A percentile compares a stretch with the other conserved stretches of the same genome.
Evolutionary conservation across 202 grass and related monocot species (phyloP).

Genomic region (Cymbopogon flexuosus): DNA sequence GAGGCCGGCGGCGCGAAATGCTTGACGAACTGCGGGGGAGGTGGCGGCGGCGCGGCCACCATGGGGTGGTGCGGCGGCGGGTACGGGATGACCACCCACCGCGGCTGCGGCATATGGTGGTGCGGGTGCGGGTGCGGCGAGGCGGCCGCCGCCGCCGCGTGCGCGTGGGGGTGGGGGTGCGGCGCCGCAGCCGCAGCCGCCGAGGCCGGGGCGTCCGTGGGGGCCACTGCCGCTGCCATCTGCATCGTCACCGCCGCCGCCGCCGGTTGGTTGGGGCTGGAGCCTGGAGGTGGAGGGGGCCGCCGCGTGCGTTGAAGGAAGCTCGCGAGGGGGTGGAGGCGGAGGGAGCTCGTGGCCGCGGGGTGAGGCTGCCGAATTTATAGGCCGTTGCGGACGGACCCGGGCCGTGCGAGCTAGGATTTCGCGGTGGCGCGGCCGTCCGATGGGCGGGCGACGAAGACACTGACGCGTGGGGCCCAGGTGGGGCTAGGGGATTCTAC

Average conservation of each 20-base stretch:
- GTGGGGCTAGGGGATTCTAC: slow-evolving; percentile 10
- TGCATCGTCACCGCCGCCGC: slow-evolving; percentile 44
- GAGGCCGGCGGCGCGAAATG: slow-evolving; percentile 40
- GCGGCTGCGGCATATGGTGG: slow-evolving; percentile 51
- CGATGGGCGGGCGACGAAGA: not conserved
- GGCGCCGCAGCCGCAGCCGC: slow-evolving; percentile 22
- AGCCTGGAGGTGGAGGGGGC: not conserved
- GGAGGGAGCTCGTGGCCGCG: slow-evolving; percentile 4
- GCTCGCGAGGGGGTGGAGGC: slow-evolving; percentile 27
- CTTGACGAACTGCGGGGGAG: slow-evolving; percentile 47
- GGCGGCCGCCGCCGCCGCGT: not conserved
- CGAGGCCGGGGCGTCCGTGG: slow-evolving; percentile 14
- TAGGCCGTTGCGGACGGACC: slow-evolving; percentile 32
- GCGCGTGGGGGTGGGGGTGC: slow-evolving; percentile 27
- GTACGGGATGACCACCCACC: slow-evolving; percentile 66
- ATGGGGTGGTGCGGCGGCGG: slow-evolving; percentile 43
- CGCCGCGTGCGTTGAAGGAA: slow-evolving; percentile 9
- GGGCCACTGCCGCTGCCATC: slow-evolving; percentile 33
- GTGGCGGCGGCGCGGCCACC: slow-evolving; percentile 46
- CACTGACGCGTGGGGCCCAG: slow-evolving; percentile 35
- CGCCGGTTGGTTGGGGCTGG: not conserved
- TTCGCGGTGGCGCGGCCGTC: slow-evolving; percentile 11
- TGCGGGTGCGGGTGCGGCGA: slow-evolving; percentile 33
- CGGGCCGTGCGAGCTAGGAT: slow-evolving; percentile 47
- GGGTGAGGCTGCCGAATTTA: slow-evolving; percentile 18